A percentile compares a stretch with the other conserved stretches of the same genome.
Evolutionary conservation across 2,329 filamentous ascomycete species (phyloP).

Genomic region (Didymella glomerata): DNA sequence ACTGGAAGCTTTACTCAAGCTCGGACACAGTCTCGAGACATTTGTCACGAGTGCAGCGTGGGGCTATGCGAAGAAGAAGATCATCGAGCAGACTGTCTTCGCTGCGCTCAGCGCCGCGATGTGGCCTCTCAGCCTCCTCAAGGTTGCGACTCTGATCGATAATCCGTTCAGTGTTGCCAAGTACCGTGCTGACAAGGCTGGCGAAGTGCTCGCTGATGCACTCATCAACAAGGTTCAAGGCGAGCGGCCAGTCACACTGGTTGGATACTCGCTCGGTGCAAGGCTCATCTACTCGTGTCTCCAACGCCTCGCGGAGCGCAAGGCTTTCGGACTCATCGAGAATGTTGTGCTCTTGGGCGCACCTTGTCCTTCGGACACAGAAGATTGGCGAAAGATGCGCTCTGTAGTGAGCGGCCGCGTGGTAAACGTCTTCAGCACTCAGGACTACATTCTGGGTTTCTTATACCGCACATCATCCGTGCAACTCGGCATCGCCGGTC

Average conservation of each 20-base stretch:
- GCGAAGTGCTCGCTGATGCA: conserved; percentile 80
- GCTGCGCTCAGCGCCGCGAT: conserved; percentile 57
- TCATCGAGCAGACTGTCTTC: conserved; percentile 69
- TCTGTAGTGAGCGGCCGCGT: conserved; percentile 81
- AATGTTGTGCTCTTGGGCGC: conserved; percentile 83
- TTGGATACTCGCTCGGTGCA: conserved; percentile 84
- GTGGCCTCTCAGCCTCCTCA: conserved; percentile 59
- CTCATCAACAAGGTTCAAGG: conserved; percentile 83
- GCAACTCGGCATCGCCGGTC: conserved; percentile 81
- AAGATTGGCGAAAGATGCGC: conserved; percentile 79
- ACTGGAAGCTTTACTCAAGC: conserved; percentile 75
- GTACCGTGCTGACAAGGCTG: conserved; percentile 80
- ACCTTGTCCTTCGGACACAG: conserved; percentile 74
- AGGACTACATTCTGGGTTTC: conserved; percentile 87
- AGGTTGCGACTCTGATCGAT: conserved; percentile 68
- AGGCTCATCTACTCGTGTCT: conserved; percentile 85
- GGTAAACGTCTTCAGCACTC: conserved; percentile 87
- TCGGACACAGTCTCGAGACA: conserved; percentile 79
- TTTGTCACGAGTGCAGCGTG: conserved; percentile 85
- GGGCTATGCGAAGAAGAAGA: conserved; percentile 75
- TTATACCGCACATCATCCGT: conserved; percentile 85
- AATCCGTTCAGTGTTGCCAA: conserved; percentile 84
- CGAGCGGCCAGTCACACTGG: conserved; percentile 78
- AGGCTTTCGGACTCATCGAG: conserved; percentile 84
- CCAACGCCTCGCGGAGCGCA: conserved; percentile 75